Conservation (phyloP, 768 basidiomycete species). For the Coprinopsis strossmayeri region DNA sequence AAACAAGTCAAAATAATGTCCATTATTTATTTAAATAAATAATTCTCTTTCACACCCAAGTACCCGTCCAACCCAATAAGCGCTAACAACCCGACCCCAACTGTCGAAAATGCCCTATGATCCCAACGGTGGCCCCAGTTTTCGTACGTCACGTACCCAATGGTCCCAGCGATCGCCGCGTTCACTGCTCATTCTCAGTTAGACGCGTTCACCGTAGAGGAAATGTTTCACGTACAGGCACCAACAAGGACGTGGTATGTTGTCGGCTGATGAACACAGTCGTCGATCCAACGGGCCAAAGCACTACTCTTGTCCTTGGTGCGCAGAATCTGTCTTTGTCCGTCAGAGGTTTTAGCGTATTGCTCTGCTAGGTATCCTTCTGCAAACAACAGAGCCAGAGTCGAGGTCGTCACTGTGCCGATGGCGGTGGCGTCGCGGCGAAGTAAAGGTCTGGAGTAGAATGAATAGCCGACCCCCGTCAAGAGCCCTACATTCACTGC, state of each 20-base stretch:
- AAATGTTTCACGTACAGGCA: slow-evolving; percentile 34
- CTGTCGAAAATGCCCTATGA: slow-evolving; percentile 47
- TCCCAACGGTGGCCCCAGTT: slow-evolving; percentile 73
- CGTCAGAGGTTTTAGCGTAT: slow-evolving; percentile 51
- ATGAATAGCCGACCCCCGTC: slow-evolving; percentile 51
- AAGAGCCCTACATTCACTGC: slow-evolving; percentile 69
- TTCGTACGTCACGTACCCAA: slow-evolving; percentile 58
- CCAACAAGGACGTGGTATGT: slow-evolving; percentile 62
- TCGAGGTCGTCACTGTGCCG: slow-evolving; percentile 44
- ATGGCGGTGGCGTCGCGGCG: slow-evolving; percentile 51
- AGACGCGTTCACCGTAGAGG: too few species aligned
- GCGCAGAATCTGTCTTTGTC: slow-evolving; percentile 49
- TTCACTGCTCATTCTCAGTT: slow-evolving; percentile 49
- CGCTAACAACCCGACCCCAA: slow-evolving; percentile 51
- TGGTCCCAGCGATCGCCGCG: slow-evolving; percentile 49
- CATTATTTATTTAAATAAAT: too few species aligned
- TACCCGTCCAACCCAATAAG: slow-evolving; percentile 68
- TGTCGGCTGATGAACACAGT: slow-evolving; percentile 55
- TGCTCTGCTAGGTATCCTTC: slow-evolving; percentile 62
- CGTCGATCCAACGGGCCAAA: slow-evolving; percentile 47
- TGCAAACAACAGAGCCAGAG: slow-evolving; percentile 49
- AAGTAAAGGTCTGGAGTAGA: slow-evolving; percentile 56
- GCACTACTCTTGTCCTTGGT: slow-evolving; percentile 51
- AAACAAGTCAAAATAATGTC: slow-evolving; percentile 8
- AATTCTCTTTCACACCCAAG: too few species aligned